Percentiles rank a stretch among this genome's conserved stretches.
phyloP scores from a whole-genome alignment of 2,329 filamentous ascomycete genomes.

The Pleomassaria siparia region DNA sequence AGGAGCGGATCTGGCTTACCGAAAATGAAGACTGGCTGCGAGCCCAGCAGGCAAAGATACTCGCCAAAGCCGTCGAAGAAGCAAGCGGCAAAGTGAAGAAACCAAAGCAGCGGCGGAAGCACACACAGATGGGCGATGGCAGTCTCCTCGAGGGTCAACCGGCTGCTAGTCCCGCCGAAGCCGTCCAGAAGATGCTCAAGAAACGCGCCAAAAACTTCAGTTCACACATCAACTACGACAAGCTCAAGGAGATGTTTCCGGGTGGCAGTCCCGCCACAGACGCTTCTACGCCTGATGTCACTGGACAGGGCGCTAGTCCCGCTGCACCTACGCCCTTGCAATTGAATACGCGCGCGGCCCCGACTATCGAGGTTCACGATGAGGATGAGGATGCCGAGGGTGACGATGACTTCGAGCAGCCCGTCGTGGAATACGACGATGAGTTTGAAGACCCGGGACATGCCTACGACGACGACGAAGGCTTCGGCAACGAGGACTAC shows the following conservation, averaged over 20 bases:
- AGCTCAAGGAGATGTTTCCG: slow-evolving; percentile 42
- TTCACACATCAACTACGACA: slow-evolving; percentile 51
- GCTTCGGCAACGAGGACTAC: slow-evolving; percentile 42
- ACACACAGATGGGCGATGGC: slow-evolving; percentile 42
- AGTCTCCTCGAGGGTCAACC: slow-evolving; percentile 47
- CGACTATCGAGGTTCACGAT: slow-evolving; percentile 23
- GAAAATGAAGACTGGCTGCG: slow-evolving; percentile 94
- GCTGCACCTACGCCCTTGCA: slow-evolving; percentile 9
- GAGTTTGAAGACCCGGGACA: slow-evolving; percentile 44
- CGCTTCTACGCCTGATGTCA: slow-evolving; percentile 19
- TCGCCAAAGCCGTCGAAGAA: slow-evolving; percentile 68
- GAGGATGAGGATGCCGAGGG: slow-evolving; percentile 34
- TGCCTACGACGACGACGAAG: slow-evolving; percentile 47
- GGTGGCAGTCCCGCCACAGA: slow-evolving; percentile 12
- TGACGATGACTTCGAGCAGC: slow-evolving; percentile 36
- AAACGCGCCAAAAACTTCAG: slow-evolving; percentile 48
- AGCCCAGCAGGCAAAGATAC: slow-evolving; percentile 78
- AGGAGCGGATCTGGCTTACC: slow-evolving; percentile 92
- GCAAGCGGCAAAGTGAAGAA: slow-evolving; percentile 53
- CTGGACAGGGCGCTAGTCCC: slow-evolving; percentile 24
- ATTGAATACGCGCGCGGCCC: slow-evolving; percentile 10
- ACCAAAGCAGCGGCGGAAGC: slow-evolving; percentile 48
- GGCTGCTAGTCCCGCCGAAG: slow-evolving; percentile 48
- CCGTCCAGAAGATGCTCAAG: slow-evolving; percentile 48
- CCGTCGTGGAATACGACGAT: slow-evolving; percentile 31